Evolutionary conservation across 2,329 filamentous ascomycete species (phyloP).

Genomic region (Graphilbum fragrans): DNA sequence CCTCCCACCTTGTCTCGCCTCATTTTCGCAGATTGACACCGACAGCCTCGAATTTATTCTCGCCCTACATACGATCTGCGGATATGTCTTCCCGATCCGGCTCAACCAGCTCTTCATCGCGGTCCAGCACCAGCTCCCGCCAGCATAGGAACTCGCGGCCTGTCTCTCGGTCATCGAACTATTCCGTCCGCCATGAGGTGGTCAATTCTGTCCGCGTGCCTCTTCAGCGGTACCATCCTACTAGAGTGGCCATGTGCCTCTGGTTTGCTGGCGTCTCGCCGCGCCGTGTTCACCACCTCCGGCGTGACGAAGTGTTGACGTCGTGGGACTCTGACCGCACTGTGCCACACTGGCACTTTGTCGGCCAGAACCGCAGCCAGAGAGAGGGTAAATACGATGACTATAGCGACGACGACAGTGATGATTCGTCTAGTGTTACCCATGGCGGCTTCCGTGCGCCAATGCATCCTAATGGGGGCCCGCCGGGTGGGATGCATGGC

Average conservation of each 20-base stretch:
- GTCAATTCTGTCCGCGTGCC: not conserved
- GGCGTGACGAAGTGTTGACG: not conserved
- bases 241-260: conserved; percentile 1
- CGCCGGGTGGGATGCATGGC: not conserved
- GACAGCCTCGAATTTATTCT: too few species aligned
- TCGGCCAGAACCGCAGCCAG: not conserved
- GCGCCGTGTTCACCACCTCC: conserved; percentile 4
- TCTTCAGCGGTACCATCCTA: not conserved
- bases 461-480: not conserved
- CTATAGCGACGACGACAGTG: not conserved
- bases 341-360: not conserved
- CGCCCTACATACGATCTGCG: too few species aligned
- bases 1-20: too few species aligned
- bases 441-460: not conserved
- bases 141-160: too few species aligned
- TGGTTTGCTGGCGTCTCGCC: conserved; percentile 7
- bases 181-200: not conserved
- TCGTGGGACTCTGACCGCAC: not conserved
- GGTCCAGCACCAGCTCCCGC: too few species aligned
- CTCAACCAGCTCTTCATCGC: too few species aligned
- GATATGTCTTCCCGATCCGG: too few species aligned
- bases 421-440: not conserved
- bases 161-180: not conserved
- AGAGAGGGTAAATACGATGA: not conserved
- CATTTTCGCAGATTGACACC: too few species aligned